Evolutionary conservation across 352 stramenopile species (phyloP), one percentile per base, ranked within the genome.

Genomic region (Globisporangium megalacanthum): DNA sequence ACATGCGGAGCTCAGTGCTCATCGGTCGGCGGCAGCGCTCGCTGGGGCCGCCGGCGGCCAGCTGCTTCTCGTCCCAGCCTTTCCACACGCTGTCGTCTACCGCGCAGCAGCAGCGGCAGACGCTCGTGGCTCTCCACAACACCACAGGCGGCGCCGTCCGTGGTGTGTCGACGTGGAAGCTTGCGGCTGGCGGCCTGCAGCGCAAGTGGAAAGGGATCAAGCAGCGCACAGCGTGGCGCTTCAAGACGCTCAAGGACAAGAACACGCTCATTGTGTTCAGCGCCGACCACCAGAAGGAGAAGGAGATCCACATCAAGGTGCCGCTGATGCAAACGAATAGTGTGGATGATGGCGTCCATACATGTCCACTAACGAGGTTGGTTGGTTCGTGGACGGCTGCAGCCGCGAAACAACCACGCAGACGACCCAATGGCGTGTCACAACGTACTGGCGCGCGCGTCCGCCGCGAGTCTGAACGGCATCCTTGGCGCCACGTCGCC

Each of bases 141-240:
- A 37, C n/a, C n/a, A n/a, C n/a, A 11, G 41, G 14, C 64, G 72
- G 20, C 66, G 71, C 42, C 42, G 5, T n/a, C 15, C 42, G 42
- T 41, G 52, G 69, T 13, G 69, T 74, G 8, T 92, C 84, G 35
- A 92, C 84, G 51, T 94, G 84, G 84, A 61, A 84, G 49, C 60
- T 94, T 31, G 84, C 82, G n/a, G 78, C 79, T 5, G 76, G 75
- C 10, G 78, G 84, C 6, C 66, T 94, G 49, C 83, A 92, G 63
- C 70, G 80, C 58, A 91, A 94, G 66, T 92, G 79, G 79, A 80
- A 86, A 49, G 78, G 78, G 20, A 62, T 94, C 56, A 94, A 94
- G 62, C 84, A 86, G 65, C 76, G 84, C 45, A 94, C 84, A 4
- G 78, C 69, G 14, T 94, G 84, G 84, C 76, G 79, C 42, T 94